phyloP scores from a whole-genome alignment of 495 filamentous ascomycete species.

The Penicillium antarcticum region DNA sequence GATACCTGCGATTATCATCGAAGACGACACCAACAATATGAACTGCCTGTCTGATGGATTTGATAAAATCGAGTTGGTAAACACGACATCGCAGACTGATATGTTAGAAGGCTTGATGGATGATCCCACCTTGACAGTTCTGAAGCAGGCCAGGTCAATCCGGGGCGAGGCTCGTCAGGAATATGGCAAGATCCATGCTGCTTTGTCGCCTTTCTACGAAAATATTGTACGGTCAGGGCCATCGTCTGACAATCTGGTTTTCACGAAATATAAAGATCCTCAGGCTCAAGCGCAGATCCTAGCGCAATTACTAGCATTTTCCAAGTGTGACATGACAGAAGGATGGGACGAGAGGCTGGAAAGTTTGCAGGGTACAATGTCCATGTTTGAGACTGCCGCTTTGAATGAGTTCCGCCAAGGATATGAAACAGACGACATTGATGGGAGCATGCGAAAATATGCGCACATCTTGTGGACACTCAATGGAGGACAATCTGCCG shows the following conservation, averaged over 20 bases:
- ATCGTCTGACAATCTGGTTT: conserved; percentile 79
- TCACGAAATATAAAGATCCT: conserved; percentile 81
- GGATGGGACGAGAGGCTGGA: conserved; percentile 69
- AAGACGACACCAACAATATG: conserved; percentile 13
- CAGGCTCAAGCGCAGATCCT: conserved; percentile 87
- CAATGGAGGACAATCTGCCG: conserved; percentile 74
- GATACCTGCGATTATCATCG: conserved; percentile 9
- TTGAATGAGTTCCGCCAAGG: conserved; percentile 88
- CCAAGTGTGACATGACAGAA: conserved; percentile 71
- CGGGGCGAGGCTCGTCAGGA: conserved; percentile 84
- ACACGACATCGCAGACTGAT: conserved; percentile 15
- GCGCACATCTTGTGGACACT: conserved; percentile 78
- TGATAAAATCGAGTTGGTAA: conserved; percentile 57
- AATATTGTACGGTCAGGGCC: conserved; percentile 70
- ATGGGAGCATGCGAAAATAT: conserved; percentile 84
- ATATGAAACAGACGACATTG: conserved; percentile 84
- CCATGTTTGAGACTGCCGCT: conserved; percentile 87
- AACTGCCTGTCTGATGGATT: conserved; percentile 59
- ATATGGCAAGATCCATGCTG: conserved; percentile 86
- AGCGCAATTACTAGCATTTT: conserved; percentile 71
- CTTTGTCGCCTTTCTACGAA: conserved; percentile 81
- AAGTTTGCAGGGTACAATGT: conserved; percentile 68
- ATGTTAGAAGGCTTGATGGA: conserved; percentile 14
- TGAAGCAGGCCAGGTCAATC: conserved; percentile 71
- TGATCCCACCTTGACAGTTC: conserved; percentile 57